Base-by-base conservation (phyloP, 169 alveolate genomes). In the Eimeria tenella region DNA sequence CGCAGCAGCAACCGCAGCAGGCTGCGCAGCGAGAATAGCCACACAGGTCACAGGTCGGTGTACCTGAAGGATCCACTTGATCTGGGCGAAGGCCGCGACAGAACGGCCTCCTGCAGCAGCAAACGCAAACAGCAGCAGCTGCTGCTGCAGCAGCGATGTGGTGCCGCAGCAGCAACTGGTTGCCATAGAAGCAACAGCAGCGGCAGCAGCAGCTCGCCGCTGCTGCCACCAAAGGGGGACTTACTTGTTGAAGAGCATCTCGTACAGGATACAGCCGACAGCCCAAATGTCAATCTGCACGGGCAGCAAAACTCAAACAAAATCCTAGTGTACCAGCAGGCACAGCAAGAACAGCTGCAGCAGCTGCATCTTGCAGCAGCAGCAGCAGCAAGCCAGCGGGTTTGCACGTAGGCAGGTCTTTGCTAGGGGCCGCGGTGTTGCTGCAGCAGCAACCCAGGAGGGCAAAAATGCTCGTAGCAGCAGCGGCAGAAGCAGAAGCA, bases 221-320 rank as follows among this genome's bases (percentile, higher is more conserved):
- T n/a, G 70, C 49, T 19, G 56, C 25, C 70, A 5, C 55, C 70
- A 7, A 21, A 52, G n/a, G 52, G 15, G 63, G 4, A 79, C 94
- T 71, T 63, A 88, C 94, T 58, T 70, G 86, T 88, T 86, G 95
- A 96, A 98, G 60, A 98, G 96, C 98, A 98, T 97, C 94, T 98
- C 99, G 89, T 96, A 98, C 50, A 98, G 97, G 58, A 98, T 98
- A 92, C 99, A 98, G 11, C 99, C 99, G 23, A 98, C 97, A 42
- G 99, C 98, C 99, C 99, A 98, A 65, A 98, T 97, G 83, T 98
- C 99, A 73, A 98, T 98, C 96, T 97, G 92, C 65, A 79, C 71
- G 71, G 52, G 42, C 88, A 55, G 52, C 65, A 50, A 10, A 10
- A 7, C 49, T 15, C 53, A 15, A 68, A 21, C 79, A 23, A 11